A percentile compares a stretch with the other conserved stretches of the same genome.
phyloP scores from a whole-genome alignment of 345 rosid genomes.

The Pistacia atlantica region DNA sequence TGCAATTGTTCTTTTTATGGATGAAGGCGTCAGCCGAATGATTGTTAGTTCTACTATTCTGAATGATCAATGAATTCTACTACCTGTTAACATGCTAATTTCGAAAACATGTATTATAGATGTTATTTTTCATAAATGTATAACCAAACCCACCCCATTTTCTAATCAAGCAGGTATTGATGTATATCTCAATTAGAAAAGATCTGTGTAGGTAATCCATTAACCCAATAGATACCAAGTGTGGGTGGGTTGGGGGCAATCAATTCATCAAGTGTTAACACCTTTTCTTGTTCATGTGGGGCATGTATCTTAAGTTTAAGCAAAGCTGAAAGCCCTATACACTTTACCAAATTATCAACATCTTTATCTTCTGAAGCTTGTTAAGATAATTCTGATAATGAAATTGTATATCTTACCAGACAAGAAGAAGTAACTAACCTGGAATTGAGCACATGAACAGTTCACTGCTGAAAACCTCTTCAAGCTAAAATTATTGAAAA shows the following conservation, averaged over 20 bases:
- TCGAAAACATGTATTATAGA: no score
- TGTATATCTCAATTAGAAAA: neutral
- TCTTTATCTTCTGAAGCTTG: neutral
- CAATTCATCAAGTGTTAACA: neutral
- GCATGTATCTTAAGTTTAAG: neutral
- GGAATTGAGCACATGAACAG: neutral
- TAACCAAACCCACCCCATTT: neutral
- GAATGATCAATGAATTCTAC: conserved; percentile 6
- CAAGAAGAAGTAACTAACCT: neutral
- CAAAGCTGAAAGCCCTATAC: neutral
- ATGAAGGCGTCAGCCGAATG: neutral
- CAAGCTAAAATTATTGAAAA: neutral
- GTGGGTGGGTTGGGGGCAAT: conserved; percentile 13
- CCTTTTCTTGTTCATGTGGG: neutral
- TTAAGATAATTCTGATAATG: no score
- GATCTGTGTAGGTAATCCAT: neutral
- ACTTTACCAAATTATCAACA: neutral
- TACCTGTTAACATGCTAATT: neutral
- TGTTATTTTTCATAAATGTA: neutral
- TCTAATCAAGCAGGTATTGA: neutral
- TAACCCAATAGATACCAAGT: neutral
- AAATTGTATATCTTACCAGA: no score
- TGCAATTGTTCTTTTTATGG: neutral
- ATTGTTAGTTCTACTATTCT: conserved; percentile 1
- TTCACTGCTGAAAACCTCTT: neutral